Percentiles rank a stretch among this genome's conserved stretches.
These are phyloP conservation scores for Metschnikowia proteae DNA, from an alignment of 805 yeast genomes.

Conservation along the genomic window DNA sequence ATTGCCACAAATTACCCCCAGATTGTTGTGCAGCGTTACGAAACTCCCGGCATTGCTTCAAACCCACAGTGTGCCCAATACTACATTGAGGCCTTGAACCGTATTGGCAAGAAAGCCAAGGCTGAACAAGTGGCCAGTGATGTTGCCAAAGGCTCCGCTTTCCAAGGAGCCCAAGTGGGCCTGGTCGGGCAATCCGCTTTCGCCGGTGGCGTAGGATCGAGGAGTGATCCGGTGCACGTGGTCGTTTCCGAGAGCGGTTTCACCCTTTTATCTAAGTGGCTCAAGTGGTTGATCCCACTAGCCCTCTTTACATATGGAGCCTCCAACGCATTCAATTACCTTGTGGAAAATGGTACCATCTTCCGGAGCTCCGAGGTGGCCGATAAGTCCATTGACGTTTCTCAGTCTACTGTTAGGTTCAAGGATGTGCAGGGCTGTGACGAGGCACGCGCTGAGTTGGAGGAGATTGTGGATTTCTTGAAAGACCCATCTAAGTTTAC, in stretches of 20 bases:
- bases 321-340: slow-evolving; percentile 70
- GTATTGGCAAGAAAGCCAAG: slow-evolving; percentile 71
- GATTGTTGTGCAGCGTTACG: slow-evolving; percentile 89
- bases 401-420: slow-evolving; percentile 81
- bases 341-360: slow-evolving; percentile 80
- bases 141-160: slow-evolving; percentile 7
- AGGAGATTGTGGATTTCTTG: slow-evolving; percentile 95
- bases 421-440: slow-evolving; percentile 96
- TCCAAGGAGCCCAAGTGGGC: slow-evolving; percentile 5
- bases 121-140: slow-evolving; percentile 58
- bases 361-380: slow-evolving; percentile 68
- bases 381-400: slow-evolving; percentile 78
- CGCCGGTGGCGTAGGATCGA: slow-evolving; percentile 51
- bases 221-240: slow-evolving; percentile 89
- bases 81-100: slow-evolving; percentile 77
- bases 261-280: slow-evolving; percentile 77
- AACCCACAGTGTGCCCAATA: slow-evolving; percentile 74
- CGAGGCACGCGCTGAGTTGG: slow-evolving; percentile 95
- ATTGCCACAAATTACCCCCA: slow-evolving; percentile 88
- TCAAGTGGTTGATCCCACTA: slow-evolving; percentile 81
- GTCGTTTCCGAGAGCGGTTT: slow-evolving; percentile 81
- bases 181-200: slow-evolving; percentile 21
- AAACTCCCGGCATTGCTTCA: slow-evolving; percentile 87
- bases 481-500: slow-evolving; percentile 96
- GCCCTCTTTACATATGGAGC: slow-evolving; percentile 78